A percentile compares a stretch with the other conserved stretches of the same genome.
These are phyloP conservation scores for Xylaria sp. DNA, from an alignment of 2,329 filamentous ascomycete species.

Conservation along the genomic window DNA sequence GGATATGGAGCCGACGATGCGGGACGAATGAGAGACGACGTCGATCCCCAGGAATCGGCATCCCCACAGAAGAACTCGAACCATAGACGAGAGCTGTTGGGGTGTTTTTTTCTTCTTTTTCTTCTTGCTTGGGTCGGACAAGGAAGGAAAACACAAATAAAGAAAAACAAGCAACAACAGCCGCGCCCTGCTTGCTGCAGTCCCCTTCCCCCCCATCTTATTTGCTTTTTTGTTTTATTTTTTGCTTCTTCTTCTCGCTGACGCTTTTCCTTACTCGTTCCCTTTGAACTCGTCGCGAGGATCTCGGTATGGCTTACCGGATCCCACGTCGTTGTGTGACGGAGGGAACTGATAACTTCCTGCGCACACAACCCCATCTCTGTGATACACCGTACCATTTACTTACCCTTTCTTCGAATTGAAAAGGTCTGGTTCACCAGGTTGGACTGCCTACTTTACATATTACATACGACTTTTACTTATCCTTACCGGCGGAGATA, in stretches of 20 bases:
- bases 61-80: too few species aligned
- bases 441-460: too few species aligned
- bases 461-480: too few species aligned
- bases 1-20: neutral
- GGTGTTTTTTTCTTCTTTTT: neutral
- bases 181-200: neutral
- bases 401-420: too few species aligned
- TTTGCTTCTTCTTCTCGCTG: neutral
- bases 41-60: neutral
- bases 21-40: neutral
- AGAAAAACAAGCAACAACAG: neutral
- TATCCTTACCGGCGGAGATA: too few species aligned
- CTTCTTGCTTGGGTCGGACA: neutral
- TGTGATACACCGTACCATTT: neutral
- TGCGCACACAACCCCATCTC: neutral
- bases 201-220: too few species aligned
- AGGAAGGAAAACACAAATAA: neutral
- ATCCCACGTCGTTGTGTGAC: neutral
- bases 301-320: neutral
- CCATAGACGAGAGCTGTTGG: too few species aligned
- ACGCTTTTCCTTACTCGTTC: too few species aligned
- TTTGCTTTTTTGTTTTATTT: neutral
- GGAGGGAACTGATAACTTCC: neutral
- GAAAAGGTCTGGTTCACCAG: too few species aligned
- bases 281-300: neutral